Conservation (phyloP, 2,329 filamentous ascomycete species). For the Lachnellula subtilissima region DNA sequence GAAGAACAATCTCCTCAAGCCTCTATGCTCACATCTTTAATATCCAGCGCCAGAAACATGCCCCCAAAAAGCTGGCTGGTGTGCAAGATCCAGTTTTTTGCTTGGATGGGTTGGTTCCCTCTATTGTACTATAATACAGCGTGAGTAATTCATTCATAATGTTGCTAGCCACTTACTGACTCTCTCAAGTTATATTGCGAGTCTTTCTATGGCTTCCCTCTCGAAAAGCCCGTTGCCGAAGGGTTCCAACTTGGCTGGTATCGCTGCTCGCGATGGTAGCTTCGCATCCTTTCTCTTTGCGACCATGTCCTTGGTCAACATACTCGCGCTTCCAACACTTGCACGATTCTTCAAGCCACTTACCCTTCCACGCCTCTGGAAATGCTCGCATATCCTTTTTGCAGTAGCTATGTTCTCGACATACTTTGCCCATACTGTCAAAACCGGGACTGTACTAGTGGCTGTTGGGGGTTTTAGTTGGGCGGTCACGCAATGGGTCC, state of each 20-base stretch:
- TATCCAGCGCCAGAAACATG: slow-evolving; percentile 7
- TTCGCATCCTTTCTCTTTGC: neutral
- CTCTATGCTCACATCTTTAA: neutral
- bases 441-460: neutral
- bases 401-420: slow-evolving; percentile 1
- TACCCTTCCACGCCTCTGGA: slow-evolving; percentile 18
- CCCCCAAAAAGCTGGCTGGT: slow-evolving; percentile 13
- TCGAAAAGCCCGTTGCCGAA: neutral
- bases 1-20: neutral
- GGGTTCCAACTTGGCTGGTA: neutral
- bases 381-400: slow-evolving; percentile 9
- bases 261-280: neutral
- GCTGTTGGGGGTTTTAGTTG: slow-evolving; percentile 23
- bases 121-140: slow-evolving; percentile 32
- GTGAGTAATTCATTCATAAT: slow-evolving; percentile 12
- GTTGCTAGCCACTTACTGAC: neutral
- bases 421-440: neutral
- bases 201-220: slow-evolving; percentile 1
- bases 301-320: neutral
- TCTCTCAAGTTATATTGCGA: slow-evolving; percentile 9
- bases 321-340: neutral
- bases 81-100: slow-evolving; percentile 24
- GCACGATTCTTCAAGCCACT: neutral
- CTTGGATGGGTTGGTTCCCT: slow-evolving; percentile 32
- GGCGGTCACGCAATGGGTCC: slow-evolving; percentile 30